Conservation (phyloP, 2,329 filamentous ascomycete genomes). For the Ophiocordyceps unilateralis region DNA sequence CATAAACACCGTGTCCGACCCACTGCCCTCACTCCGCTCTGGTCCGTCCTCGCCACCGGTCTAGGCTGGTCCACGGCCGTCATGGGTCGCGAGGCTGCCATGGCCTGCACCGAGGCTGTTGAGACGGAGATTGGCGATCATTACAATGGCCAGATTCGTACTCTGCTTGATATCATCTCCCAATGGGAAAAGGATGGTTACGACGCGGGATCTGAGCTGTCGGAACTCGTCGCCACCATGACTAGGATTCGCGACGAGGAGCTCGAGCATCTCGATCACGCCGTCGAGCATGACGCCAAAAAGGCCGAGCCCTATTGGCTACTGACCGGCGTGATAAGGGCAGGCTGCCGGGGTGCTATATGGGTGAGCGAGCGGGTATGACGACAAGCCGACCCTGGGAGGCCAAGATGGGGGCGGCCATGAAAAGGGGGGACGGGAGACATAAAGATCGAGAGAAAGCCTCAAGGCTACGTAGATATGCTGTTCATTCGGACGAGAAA, state of each 20-base stretch:
- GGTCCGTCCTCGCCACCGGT: constrained; percentile 62
- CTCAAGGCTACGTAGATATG: too few species aligned
- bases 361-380: constrained; percentile 69
- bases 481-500: background rate
- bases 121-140: constrained; percentile 96
- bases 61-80: constrained; percentile 82
- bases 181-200: constrained; percentile 64
- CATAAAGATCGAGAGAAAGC: background rate
- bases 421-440: background rate
- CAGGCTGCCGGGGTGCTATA: constrained; percentile 84
- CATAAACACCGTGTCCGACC: constrained; percentile 79
- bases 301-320: constrained; percentile 80
- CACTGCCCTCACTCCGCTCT: constrained; percentile 81
- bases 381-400: constrained; percentile 4
- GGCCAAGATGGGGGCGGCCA: background rate
- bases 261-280: constrained; percentile 89
- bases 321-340: constrained; percentile 69
- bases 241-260: constrained; percentile 86
- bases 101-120: constrained; percentile 97
- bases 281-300: constrained; percentile 82
- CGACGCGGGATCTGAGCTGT: constrained; percentile 63
- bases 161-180: constrained; percentile 63
- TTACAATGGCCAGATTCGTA: constrained; percentile 83
- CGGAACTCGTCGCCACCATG: constrained; percentile 53
- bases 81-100: constrained; percentile 82